These are phyloP conservation scores for Pisolithus orientalis DNA, from an alignment of 768 basidiomycete species.

Conservation along the genomic window DNA sequence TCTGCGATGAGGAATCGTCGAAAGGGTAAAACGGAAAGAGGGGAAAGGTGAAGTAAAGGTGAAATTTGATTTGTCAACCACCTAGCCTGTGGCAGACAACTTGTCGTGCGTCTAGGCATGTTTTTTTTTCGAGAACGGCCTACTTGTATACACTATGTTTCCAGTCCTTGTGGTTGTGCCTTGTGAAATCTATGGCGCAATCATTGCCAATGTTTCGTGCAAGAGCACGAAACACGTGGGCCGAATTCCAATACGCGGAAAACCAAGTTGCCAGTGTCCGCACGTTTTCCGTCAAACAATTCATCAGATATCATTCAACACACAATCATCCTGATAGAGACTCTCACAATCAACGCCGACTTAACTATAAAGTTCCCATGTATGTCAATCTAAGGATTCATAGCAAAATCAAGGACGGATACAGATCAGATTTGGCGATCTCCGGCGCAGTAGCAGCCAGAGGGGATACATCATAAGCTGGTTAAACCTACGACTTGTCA, in stretches of 20 bases:
- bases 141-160: background rate
- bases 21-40: conserved; percentile 17
- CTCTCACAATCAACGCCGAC: background rate
- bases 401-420: background rate
- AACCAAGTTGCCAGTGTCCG: background rate
- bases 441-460: background rate
- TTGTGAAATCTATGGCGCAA: no score
- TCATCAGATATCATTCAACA: conserved; percentile 1
- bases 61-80: conserved; percentile 17
- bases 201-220: background rate
- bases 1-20: conserved; percentile 12
- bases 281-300: background rate
- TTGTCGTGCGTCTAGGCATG: no score
- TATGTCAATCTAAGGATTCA: background rate
- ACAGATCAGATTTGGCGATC: background rate
- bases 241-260: background rate
- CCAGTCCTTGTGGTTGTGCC: background rate
- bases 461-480: background rate
- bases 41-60: conserved; percentile 24
- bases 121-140: background rate
- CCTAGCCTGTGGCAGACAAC: background rate
- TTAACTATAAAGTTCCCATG: background rate
- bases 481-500: background rate
- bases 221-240: background rate
- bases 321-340: background rate